phyloP scores from a whole-genome alignment of 495 filamentous ascomycete species.

The Clohesyomyces aquaticus region DNA sequence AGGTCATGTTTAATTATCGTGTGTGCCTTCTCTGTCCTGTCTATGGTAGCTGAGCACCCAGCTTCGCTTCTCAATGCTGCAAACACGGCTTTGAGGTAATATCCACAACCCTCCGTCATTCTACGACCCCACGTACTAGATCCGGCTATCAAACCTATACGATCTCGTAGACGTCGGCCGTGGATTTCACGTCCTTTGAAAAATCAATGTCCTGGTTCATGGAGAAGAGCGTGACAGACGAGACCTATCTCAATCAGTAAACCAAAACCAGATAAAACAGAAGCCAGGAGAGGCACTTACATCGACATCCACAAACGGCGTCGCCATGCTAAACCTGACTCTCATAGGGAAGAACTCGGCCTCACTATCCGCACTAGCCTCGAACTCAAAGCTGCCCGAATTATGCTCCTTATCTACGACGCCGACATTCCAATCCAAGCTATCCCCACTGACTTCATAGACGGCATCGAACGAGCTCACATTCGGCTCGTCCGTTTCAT shows the following conservation, averaged over 20 bases:
- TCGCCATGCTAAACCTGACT: constrained; percentile 82
- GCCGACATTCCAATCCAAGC: constrained; percentile 89
- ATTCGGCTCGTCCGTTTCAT: constrained; percentile 74
- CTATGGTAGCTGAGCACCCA: no score
- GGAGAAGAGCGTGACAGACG: constrained; percentile 71
- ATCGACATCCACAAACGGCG: constrained; percentile 87
- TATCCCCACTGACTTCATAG: constrained; percentile 93
- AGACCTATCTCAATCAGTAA: constrained; percentile 56
- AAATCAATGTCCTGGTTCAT: constrained; percentile 82
- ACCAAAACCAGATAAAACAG: constrained; percentile 10
- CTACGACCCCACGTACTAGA: neutral
- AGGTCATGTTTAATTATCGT: no score
- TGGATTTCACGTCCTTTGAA: constrained; percentile 84
- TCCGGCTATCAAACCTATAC: constrained; percentile 46
- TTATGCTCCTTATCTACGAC: constrained; percentile 77
- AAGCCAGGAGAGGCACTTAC: constrained; percentile 56
- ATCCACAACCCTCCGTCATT: neutral
- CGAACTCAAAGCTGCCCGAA: constrained; percentile 89
- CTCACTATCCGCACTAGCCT: constrained; percentile 80
- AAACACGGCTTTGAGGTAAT: neutral
- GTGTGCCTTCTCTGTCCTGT: no score
- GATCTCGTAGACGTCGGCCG: constrained; percentile 80
- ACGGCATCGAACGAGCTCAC: constrained; percentile 92
- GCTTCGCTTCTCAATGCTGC: no score
- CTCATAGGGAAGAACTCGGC: constrained; percentile 97